A percentile compares a stretch with the other conserved stretches of the same genome.
These are phyloP conservation scores for Hypoxylon sp. DNA, from an alignment of 2,329 filamentous ascomycete genomes.

Conservation along the genomic window DNA sequence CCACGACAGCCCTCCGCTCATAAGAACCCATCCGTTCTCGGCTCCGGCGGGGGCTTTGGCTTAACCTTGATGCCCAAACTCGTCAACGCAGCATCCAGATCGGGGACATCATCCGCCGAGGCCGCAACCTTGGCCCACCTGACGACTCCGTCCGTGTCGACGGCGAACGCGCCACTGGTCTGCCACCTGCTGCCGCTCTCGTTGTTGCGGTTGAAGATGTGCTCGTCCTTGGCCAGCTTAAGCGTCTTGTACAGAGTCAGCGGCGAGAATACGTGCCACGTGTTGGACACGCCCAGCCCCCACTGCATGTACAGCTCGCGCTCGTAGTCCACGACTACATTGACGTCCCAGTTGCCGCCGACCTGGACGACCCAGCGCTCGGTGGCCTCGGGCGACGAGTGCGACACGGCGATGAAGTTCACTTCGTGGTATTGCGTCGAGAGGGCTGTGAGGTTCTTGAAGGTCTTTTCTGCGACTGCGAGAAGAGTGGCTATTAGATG, in stretches of 20 bases:
- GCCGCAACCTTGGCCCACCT: conserved; percentile 65
- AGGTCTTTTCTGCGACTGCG: conserved; percentile 77
- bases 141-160: conserved; percentile 67
- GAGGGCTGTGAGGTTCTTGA: conserved; percentile 66
- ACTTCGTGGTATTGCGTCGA: conserved; percentile 65
- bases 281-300: conserved; percentile 73
- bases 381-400: conserved; percentile 68
- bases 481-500: not conserved
- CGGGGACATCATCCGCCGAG: conserved; percentile 67
- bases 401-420: conserved; percentile 74
- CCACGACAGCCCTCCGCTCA: conserved; percentile 23
- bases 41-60: conserved; percentile 49
- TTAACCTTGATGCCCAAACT: conserved; percentile 65
- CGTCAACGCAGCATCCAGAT: conserved; percentile 64
- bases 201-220: conserved; percentile 75
- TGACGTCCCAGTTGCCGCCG: conserved; percentile 69
- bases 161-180: conserved; percentile 74
- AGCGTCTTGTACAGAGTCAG: conserved; percentile 70
- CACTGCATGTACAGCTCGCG: conserved; percentile 74
- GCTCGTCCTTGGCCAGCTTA: conserved; percentile 71
- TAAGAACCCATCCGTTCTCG: conserved; percentile 51
- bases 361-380: conserved; percentile 70
- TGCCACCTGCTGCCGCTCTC: conserved; percentile 80
- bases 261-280: conserved; percentile 75
- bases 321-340: conserved; percentile 72